Evolutionary conservation across 371 early-diverging fungal genomes (phyloP).

Genomic region (Fennellomyces sp.): DNA sequence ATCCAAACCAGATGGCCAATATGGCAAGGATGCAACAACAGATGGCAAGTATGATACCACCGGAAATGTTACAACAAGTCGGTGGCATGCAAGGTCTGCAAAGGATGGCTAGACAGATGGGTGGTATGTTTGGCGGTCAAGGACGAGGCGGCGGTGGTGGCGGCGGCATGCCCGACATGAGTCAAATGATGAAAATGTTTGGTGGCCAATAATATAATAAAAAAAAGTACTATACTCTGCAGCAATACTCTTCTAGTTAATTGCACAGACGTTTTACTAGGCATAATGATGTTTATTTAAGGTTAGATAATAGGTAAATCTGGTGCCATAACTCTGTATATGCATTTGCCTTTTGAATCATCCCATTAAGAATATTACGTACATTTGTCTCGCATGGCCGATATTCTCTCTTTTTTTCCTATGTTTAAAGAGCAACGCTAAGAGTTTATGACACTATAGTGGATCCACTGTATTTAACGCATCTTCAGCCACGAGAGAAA

Average conservation of each 20-base stretch:
- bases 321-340: no score
- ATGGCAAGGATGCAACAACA: slow-evolving; percentile 75
- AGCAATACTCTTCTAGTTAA: not conserved
- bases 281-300: no score
- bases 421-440: no score
- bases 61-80: slow-evolving; percentile 77
- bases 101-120: slow-evolving; percentile 80
- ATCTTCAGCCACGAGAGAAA: no score
- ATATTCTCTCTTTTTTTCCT: no score
- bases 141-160: slow-evolving; percentile 50
- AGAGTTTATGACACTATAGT: no score
- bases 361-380: no score
- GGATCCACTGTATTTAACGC: no score
- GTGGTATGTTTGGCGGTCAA: slow-evolving; percentile 57
- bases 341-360: no score
- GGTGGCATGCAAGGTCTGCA: slow-evolving; percentile 83
- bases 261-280: no score
- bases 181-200: slow-evolving; percentile 71
- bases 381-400: no score
- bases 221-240: not conserved
- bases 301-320: no score
- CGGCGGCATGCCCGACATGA: slow-evolving; percentile 67
- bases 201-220: slow-evolving; percentile 20
- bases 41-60: slow-evolving; percentile 73
- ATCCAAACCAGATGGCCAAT: slow-evolving; percentile 59